These are phyloP conservation scores for Fusarium chaquense DNA, from an alignment of 2,329 filamentous ascomycete species.

Conservation along the genomic window DNA sequence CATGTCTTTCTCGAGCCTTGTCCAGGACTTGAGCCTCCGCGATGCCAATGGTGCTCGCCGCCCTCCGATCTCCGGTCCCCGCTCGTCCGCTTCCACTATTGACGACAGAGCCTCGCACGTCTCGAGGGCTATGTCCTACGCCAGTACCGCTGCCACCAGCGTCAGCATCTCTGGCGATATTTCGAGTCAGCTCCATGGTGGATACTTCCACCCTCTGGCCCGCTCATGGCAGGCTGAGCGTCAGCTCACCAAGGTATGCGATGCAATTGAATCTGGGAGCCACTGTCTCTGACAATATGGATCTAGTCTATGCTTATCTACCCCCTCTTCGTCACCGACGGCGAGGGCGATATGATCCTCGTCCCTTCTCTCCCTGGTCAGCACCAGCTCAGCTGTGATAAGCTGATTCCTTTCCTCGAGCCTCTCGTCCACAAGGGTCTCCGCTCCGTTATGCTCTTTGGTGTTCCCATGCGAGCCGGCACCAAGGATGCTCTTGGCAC, in stretches of 20 bases:
- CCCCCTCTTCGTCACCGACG: conserved; percentile 95
- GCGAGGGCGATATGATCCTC: conserved; percentile 88
- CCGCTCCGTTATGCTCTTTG: conserved; percentile 93
- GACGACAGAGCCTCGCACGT: conserved; percentile 72
- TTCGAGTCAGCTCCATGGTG: conserved; percentile 84
- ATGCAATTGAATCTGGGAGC: background rate
- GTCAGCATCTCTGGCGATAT: conserved; percentile 81
- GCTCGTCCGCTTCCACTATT: conserved; percentile 65
- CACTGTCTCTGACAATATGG: conserved; percentile 26
- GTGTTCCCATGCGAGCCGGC: conserved; percentile 83
- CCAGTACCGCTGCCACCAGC: conserved; percentile 75
- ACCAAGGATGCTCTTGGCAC: conserved; percentile 94
- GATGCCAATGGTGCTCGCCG: conserved; percentile 64
- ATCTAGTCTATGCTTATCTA: conserved; percentile 96
- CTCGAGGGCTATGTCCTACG: conserved; percentile 73
- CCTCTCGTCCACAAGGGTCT: conserved; percentile 91
- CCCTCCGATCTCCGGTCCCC: conserved; percentile 54
- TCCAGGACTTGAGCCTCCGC: conserved; percentile 72
- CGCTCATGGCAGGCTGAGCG: conserved; percentile 86
- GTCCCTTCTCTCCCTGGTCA: conserved; percentile 94
- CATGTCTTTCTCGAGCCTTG: conserved; percentile 77
- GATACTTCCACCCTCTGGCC: conserved; percentile 83
- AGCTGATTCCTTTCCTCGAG: conserved; percentile 83
- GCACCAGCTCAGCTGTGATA: conserved; percentile 87
- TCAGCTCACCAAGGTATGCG: conserved; percentile 82